Base-by-base conservation (phyloP, 768 basidiomycete species). In the Trichaptum fuscoviolaceum region DNA sequence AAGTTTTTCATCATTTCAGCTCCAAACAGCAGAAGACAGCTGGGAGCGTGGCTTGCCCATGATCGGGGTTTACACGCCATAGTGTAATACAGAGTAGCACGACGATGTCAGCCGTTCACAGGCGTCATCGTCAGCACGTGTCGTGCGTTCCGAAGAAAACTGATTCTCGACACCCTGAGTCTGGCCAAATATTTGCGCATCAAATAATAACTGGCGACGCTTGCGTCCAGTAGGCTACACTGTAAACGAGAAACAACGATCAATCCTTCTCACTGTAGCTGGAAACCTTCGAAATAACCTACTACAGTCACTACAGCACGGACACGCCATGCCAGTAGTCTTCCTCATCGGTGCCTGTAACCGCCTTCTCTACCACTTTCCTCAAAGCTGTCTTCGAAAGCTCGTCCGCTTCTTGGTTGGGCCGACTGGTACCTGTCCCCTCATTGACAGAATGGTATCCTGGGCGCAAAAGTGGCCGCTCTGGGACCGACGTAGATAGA, bases 321-420 rank as follows among this genome's bases (percentile, higher is more conserved):
- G 42, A 52, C 20, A 61, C 59, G 30, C 30, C 59, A 61, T 23
- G 30, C 68, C 71, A 73, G 65, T 76, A 76, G 15, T 30, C 35
- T 25, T 64, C 68, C 57, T 72, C 68, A 15, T 68, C 26, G 1
- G 72, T 75, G 35, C 67, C 74, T 65, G 67, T 67, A 63, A 77
- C 71, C 25, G 74, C 77, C 58, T 65, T 66, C 66, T 66, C 71
- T 35, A 74, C 71, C 58, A 73, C 77, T 63, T 12, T 61, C 24
- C 67, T 42, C 58, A 62, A 57, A 59, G 73, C 76, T 63, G 59
- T 6, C 24, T 68, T 42, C 59, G 62, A 57, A 7, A 77, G 68
- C 10, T 63, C 62, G 27, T 68, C 73, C 7, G 71, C 71, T 18
- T 52, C 63, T 20, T 69, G 64, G 25, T 73, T 62, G 4, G 34